A percentile compares a stretch with the other conserved stretches of the same genome.
phyloP scores from a whole-genome alignment of 805 yeast genomes.

The Candida tibetensis region DNA sequence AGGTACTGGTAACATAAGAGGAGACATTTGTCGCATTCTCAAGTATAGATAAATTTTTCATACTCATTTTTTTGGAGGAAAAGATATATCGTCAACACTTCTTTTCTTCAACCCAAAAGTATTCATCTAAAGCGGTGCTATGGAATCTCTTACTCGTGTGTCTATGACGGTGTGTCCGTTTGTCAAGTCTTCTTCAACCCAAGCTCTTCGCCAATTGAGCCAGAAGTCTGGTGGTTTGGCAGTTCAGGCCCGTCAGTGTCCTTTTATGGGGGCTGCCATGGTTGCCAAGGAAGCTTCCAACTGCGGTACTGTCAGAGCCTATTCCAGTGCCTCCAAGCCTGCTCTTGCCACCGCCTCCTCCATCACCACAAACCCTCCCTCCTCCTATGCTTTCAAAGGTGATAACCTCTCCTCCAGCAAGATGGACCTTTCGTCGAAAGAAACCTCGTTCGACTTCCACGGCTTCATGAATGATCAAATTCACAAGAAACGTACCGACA shows the following conservation, averaged over 20 bases:
- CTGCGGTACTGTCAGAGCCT: constrained; percentile 24
- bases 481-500: constrained; percentile 73
- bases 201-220: constrained; percentile 58
- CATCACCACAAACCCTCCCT: constrained; percentile 39
- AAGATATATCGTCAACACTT: neutral
- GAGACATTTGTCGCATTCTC: neutral
- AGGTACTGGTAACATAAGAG: too few relatives aligned
- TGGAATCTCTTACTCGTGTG: constrained; percentile 79
- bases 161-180: constrained; percentile 84
- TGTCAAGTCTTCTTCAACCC: constrained; percentile 58
- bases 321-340: constrained; percentile 48
- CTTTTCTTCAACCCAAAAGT: neutral
- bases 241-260: constrained; percentile 70
- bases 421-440: constrained; percentile 43
- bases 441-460: constrained; percentile 63
- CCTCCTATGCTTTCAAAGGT: constrained; percentile 31
- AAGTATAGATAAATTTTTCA: neutral
- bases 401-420: constrained; percentile 23
- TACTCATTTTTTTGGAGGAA: neutral
- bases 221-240: constrained; percentile 42
- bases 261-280: constrained; percentile 86
- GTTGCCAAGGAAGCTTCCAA: constrained; percentile 31
- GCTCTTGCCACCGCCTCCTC: constrained; percentile 45
- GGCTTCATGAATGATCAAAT: constrained; percentile 68
- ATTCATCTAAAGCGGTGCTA: constrained; percentile 19